Conservation (phyloP, 768 basidiomycete species). For the Saitozyma sp. region DNA sequence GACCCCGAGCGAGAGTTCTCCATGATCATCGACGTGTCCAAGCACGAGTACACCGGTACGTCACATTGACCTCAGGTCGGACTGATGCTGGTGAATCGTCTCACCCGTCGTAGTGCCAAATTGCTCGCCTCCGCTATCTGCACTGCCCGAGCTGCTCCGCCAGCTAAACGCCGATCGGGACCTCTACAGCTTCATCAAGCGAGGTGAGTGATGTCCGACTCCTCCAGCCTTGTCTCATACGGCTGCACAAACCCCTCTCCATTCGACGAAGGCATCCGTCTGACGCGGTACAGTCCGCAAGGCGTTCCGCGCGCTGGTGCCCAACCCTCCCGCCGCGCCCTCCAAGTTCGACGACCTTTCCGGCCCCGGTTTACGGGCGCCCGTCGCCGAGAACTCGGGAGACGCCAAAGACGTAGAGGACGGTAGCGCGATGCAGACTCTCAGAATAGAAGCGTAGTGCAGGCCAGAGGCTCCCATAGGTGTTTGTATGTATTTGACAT, state of each 20-base stretch:
- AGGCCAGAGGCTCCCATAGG: too few relatives aligned
- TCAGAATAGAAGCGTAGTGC: too few relatives aligned
- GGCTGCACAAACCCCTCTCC: neutral
- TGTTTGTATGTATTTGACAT: neutral
- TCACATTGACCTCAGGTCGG: conserved; percentile 18
- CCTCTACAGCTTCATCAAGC: conserved; percentile 69
- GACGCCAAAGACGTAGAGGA: conserved; percentile 4
- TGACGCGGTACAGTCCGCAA: conserved; percentile 30
- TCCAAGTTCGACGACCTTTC: conserved; percentile 36
- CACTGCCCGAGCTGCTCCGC: conserved; percentile 67
- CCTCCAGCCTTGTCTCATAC: neutral
- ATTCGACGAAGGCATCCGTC: neutral
- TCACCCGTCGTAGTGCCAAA: conserved; percentile 66
- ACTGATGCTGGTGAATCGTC: conserved; percentile 5
- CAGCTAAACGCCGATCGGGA: conserved; percentile 71
- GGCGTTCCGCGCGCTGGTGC: conserved; percentile 36
- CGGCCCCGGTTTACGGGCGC: conserved; percentile 19
- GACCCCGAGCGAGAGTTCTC: conserved; percentile 67
- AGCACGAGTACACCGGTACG: conserved; percentile 65
- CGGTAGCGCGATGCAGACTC: neutral
- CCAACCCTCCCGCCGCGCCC: conserved; percentile 18
- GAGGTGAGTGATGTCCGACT: conserved; percentile 44
- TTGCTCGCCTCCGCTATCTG: conserved; percentile 68
- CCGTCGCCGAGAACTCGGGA: neutral
- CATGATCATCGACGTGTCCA: conserved; percentile 73